A percentile compares a stretch with the other conserved stretches of the same genome.
phyloP scores from a whole-genome alignment of 495 filamentous ascomycete genomes.

The Podospora conica region DNA sequence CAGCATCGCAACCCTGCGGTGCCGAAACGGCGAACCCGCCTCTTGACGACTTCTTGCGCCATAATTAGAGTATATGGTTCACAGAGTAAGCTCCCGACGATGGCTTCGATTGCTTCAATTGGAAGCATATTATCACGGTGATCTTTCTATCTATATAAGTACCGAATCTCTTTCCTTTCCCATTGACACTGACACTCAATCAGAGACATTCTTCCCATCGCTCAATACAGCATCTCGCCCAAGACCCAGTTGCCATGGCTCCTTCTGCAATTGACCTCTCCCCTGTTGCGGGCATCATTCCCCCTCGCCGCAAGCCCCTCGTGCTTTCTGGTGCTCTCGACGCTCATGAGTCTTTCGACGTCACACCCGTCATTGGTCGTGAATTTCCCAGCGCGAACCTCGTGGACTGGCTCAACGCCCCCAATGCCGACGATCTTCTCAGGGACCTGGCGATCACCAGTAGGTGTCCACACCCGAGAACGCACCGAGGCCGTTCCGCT shows the following conservation, averaged over 20 bases:
- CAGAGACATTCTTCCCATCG: not conserved
- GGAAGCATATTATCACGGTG: not conserved
- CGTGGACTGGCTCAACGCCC: slow-evolving; percentile 54
- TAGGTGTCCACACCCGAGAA: slow-evolving; percentile 24
- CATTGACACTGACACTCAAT: not conserved
- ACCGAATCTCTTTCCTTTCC: not conserved
- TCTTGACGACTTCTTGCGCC: not conserved
- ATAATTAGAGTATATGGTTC: not conserved
- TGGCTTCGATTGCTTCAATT: not conserved
- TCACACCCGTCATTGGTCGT: slow-evolving; percentile 62
- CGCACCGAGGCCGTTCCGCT: not conserved
- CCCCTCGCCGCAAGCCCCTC: slow-evolving; percentile 33
- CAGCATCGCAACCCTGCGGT: not conserved
- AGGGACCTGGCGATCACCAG: slow-evolving; percentile 65
- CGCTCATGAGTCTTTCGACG: slow-evolving; percentile 53
- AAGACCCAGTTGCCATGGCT: slow-evolving; percentile 20
- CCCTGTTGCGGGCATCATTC: slow-evolving; percentile 11
- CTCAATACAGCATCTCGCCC: not conserved
- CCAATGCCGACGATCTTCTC: slow-evolving; percentile 61
- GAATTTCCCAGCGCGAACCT: slow-evolving; percentile 59
- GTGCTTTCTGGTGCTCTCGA: slow-evolving; percentile 51
- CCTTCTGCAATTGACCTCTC: slow-evolving; percentile 26
- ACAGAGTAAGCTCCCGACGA: not conserved
- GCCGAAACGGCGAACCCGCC: not conserved
- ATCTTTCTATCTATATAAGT: too few species aligned